Evolutionary conservation across 495 filamentous ascomycete species (phyloP).

Genomic region (Neurospora hispaniola): DNA sequence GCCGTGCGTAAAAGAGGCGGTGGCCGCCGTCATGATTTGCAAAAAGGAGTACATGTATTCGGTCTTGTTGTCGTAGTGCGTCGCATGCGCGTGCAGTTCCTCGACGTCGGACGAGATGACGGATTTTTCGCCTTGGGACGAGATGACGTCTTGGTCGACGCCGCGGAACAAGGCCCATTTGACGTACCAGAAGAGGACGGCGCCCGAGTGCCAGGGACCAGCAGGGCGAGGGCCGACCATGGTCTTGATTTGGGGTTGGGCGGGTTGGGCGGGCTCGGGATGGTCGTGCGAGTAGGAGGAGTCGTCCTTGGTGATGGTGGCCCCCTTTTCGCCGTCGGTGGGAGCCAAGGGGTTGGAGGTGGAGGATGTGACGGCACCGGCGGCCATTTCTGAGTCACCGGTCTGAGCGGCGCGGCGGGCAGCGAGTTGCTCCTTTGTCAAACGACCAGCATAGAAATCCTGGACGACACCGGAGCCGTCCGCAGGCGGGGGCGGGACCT

Average conservation of each 20-base stretch:
- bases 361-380: neutral
- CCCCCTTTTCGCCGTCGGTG: neutral
- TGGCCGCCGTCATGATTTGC: constrained; percentile 61
- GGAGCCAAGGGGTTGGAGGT: neutral
- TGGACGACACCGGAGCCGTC: constrained; percentile 27
- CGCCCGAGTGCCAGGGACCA: constrained; percentile 25
- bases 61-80: constrained; percentile 63
- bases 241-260: constrained; percentile 4
- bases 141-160: constrained; percentile 50
- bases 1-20: constrained; percentile 66
- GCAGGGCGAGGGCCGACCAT: constrained; percentile 26
- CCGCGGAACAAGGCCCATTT: constrained; percentile 46
- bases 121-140: constrained; percentile 22
- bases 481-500: constrained; percentile 33
- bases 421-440: constrained; percentile 37
- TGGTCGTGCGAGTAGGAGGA: neutral
- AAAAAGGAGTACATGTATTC: constrained; percentile 68
- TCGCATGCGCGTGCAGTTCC: constrained; percentile 47
- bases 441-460: constrained; percentile 45
- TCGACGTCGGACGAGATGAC: constrained; percentile 38
- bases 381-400: neutral
- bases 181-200: constrained; percentile 33
- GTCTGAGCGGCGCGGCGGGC: constrained; percentile 22
- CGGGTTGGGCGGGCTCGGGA: neutral
- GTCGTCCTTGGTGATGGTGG: neutral